Evolutionary conservation across 2,329 filamentous ascomycete genomes (phyloP), one percentile per base, ranked within the genome.

Genomic region (Aureobasidium subglaciale): DNA sequence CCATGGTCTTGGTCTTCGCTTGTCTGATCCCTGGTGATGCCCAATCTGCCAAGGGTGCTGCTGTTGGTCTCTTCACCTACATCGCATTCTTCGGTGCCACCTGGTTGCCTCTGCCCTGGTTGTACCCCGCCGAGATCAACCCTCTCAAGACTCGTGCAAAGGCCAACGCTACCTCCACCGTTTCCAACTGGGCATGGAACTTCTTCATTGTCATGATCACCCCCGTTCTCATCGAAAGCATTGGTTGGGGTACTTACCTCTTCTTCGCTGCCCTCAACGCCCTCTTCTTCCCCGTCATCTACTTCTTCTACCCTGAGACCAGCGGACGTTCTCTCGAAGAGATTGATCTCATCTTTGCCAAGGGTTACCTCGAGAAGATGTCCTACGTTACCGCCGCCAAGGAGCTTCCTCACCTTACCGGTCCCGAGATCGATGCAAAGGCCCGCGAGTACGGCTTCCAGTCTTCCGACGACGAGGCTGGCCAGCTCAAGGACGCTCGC

Each of bases 81-180:
- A 87, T 87, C 63, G 82, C 82, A 3, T 82, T 82, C 49, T 87
- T 87, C 60, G 84, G 83, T 30, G 82, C 82, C 0, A 82, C 77
- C 8, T 66, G 64, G 64, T 58, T 67, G 1, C 64, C 63, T 16
- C 60, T 67, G n/a, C 65, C 64, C 5, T 67, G 65, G 65, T 58
- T 66, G 10, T 68, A 66, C 38, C 63, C 63, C 13, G 63, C 65
- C n/a, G 64, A 67, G 58, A 45, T 79, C 63, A 79, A 77, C 55
- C 78, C 78, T 6, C 73, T 80, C 65, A 77, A 77, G 66, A 81
- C 77, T 6, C 73, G 78, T 46, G 75, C 77, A 37, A 80, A 80
- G 69, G 78, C 77, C 37, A 80, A 80, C 63, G 77, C 78, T 1
- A 68, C 80, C 8, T 78, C 76, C 0, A 80, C 77, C 5, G 75